Conservation (phyloP, 345 rosid species). For the Rhizophora apiculata region DNA sequence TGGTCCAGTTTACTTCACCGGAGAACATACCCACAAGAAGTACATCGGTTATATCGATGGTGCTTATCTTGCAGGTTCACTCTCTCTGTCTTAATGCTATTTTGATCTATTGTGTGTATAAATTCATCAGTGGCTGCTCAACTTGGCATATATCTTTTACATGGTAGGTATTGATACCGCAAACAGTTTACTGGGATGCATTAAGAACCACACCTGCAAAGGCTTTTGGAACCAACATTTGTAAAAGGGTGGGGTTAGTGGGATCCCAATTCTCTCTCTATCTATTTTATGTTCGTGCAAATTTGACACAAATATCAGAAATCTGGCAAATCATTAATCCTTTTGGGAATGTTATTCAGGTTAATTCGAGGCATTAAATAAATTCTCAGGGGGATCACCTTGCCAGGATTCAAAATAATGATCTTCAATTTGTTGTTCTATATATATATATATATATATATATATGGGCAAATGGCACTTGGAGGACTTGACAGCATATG, state of each 20-base stretch:
- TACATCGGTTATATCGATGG: conserved; percentile 27
- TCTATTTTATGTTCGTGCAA: too few relatives aligned
- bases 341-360: too few relatives aligned
- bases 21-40: conserved; percentile 30
- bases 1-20: conserved; percentile 35
- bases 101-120: background rate
- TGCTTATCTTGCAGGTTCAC: conserved; percentile 31
- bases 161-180: conserved; percentile 21
- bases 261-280: too few relatives aligned
- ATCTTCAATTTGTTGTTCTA: too few relatives aligned
- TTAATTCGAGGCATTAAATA: too few relatives aligned
- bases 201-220: conserved; percentile 8
- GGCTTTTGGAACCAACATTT: background rate
- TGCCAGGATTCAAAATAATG: too few relatives aligned
- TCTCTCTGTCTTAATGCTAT: background rate
- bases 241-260: background rate
- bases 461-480: too few relatives aligned
- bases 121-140: background rate
- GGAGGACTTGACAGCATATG: too few relatives aligned
- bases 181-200: conserved; percentile 16
- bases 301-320: too few relatives aligned
- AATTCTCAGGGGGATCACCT: too few relatives aligned
- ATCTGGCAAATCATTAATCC: too few relatives aligned
- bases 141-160: background rate
- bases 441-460: too few relatives aligned